Evolutionary conservation across 192 early-diverging fungal species (phyloP).

Genomic region (Coemansia sp.): DNA sequence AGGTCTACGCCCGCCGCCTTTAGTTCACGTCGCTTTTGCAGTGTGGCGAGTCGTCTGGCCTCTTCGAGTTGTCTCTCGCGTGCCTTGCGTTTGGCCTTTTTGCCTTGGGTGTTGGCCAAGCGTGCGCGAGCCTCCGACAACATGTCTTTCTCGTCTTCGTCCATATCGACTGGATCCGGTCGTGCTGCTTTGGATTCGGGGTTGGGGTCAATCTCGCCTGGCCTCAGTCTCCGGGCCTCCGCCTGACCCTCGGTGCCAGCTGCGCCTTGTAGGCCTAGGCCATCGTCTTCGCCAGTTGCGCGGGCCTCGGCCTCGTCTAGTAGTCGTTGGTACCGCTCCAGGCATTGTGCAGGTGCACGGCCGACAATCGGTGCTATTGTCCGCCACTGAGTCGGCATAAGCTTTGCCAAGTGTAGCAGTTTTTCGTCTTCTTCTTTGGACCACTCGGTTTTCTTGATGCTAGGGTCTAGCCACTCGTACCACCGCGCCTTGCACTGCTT

Average conservation of each 20-base stretch:
- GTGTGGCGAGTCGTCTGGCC: conserved; percentile 79
- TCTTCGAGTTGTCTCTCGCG: conserved; percentile 97
- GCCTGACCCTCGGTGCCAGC: conserved; percentile 51
- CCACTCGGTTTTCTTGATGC: conserved; percentile 99
- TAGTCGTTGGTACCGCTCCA: conserved; percentile 93
- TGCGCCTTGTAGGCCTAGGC: conserved; percentile 65
- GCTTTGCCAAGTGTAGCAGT: conserved; percentile 92
- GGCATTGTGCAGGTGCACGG: conserved; percentile 92
- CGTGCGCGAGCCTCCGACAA: conserved; percentile 96
- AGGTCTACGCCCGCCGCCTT: conserved; percentile 96
- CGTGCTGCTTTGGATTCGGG: conserved; percentile 96
- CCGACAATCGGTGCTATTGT: conserved; percentile 99
- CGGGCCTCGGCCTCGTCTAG: conserved; percentile 94
- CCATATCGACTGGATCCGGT: conserved; percentile 99
- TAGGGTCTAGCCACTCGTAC: conserved; percentile 99
- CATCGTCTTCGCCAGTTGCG: conserved; percentile 62
- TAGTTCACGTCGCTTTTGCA: conserved; percentile 95
- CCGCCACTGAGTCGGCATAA: conserved; percentile 99
- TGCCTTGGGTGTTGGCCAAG: conserved; percentile 99
- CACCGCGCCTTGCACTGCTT: conserved; percentile 99
- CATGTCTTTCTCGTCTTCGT: conserved; percentile 99
- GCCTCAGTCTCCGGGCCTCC: conserved; percentile 80
- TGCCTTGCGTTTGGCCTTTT: conserved; percentile 99
- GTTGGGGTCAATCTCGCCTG: conserved; percentile 97
- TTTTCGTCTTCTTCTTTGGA: conserved; percentile 99